Evolutionary conservation across 257 asterid species (phyloP).

Genomic region (Misopates orontium): DNA sequence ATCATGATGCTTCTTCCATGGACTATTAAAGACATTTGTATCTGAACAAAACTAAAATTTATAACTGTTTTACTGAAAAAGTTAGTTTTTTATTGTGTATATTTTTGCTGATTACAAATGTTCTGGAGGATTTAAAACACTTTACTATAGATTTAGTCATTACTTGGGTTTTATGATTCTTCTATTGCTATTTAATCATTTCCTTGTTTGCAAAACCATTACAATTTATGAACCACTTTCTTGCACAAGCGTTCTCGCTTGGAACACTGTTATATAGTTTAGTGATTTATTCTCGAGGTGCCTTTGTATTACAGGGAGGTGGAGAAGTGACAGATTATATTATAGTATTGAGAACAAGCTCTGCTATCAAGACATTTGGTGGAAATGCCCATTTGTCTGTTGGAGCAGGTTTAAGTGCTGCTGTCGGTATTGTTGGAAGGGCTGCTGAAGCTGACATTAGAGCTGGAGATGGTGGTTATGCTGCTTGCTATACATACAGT

Average conservation of each 20-base stretch:
- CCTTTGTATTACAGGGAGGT: constrained; percentile 59
- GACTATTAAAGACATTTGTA: neutral
- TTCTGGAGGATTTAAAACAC: too few species aligned
- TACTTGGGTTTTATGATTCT: too few species aligned
- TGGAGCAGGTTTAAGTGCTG: constrained; percentile 96
- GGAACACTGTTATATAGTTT: too few species aligned
- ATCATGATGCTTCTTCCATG: neutral
- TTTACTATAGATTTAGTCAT: too few species aligned
- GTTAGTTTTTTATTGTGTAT: too few species aligned
- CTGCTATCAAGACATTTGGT: constrained; percentile 78
- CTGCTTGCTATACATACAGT: constrained; percentile 93
- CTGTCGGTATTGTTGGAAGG: constrained; percentile 82
- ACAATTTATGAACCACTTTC: constrained; percentile 21
- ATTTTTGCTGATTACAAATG: too few species aligned
- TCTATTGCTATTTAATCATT: too few species aligned
- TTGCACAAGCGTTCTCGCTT: neutral
- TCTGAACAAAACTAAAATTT: too few species aligned
- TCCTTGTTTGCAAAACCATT: neutral
- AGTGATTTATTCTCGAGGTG: too few species aligned
- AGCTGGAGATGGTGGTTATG: constrained; percentile 65
- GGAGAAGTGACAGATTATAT: constrained; percentile 94
- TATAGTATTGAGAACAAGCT: constrained; percentile 70
- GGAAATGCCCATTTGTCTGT: constrained; percentile 72
- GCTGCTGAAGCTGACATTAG: constrained; percentile 92
- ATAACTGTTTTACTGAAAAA: too few species aligned